A percentile compares a stretch with the other conserved stretches of the same genome.
These are phyloP conservation scores for Apiotrichum brassicae DNA, from an alignment of 1,284 basidiomycete species.

Conservation along the genomic window DNA sequence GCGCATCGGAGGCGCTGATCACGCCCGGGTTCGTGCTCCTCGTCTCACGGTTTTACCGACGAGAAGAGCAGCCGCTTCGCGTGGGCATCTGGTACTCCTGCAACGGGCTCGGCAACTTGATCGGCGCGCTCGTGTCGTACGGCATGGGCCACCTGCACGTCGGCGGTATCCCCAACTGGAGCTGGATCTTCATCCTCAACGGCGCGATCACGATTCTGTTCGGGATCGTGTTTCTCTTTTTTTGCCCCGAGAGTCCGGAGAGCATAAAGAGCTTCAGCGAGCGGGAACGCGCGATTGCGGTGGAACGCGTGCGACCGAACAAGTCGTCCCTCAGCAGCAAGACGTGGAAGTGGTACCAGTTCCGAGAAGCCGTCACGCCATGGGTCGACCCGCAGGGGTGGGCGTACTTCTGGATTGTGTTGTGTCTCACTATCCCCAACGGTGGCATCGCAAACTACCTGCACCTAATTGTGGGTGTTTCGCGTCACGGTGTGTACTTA, in stretches of 20 bases:
- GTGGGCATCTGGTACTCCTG: slow-evolving; percentile 36
- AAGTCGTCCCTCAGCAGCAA: slow-evolving; percentile 29
- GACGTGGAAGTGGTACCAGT: slow-evolving; percentile 36
- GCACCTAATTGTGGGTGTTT: slow-evolving; percentile 18
- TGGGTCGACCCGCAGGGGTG: slow-evolving; percentile 33
- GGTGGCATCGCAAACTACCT: slow-evolving; percentile 24
- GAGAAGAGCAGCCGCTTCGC: slow-evolving; percentile 39
- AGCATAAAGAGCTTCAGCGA: slow-evolving; percentile 21
- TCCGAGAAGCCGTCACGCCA: slow-evolving; percentile 29
- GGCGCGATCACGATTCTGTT: slow-evolving; percentile 33
- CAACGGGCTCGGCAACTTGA: slow-evolving; percentile 32
- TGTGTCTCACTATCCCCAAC: slow-evolving; percentile 23
- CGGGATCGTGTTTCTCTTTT: slow-evolving; percentile 23
- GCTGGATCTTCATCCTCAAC: slow-evolving; percentile 38
- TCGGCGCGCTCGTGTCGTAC: slow-evolving; percentile 34
- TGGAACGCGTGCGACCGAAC: slow-evolving; percentile 36
- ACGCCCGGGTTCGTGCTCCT: slow-evolving; percentile 43
- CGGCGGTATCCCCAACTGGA: slow-evolving; percentile 22
- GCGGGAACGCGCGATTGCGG: slow-evolving; percentile 27
- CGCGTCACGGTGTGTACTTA: not conserved
- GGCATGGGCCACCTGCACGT: slow-evolving; percentile 33
- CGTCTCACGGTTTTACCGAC: slow-evolving; percentile 38
- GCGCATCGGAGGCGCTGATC: slow-evolving; percentile 37
- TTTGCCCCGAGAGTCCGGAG: slow-evolving; percentile 34
- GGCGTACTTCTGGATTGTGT: slow-evolving; percentile 13